Evolutionary conservation across 2,329 filamentous ascomycete species (phyloP).

Genomic region (Amylocarpus encephaloides): DNA sequence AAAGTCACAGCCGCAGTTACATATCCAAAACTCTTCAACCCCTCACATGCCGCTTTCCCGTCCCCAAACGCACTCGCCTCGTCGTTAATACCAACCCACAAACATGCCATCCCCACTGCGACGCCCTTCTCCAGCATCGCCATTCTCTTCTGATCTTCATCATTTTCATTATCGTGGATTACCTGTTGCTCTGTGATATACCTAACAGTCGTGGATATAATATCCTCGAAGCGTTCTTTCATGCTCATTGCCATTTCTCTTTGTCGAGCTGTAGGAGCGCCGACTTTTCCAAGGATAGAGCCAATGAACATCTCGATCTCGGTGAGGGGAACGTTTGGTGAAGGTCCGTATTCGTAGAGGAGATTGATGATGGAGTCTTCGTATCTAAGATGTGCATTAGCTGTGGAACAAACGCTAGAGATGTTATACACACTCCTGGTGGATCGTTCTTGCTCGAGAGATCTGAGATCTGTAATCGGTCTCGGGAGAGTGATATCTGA

Average conservation of each 20-base stretch:
- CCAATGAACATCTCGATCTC: not conserved
- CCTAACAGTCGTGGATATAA: not conserved
- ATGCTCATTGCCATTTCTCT: not conserved
- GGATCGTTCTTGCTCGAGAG: not conserved
- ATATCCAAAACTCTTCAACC: constrained; percentile 2
- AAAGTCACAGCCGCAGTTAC: not conserved
- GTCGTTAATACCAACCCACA: not conserved
- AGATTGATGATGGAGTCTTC: not conserved
- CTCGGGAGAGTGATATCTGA: not conserved
- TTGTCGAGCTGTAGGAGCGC: not conserved
- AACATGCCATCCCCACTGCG: not conserved
- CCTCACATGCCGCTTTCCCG: not conserved
- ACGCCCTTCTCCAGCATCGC: not conserved
- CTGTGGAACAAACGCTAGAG: not conserved
- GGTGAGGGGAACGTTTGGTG: not conserved
- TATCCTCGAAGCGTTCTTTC: not conserved
- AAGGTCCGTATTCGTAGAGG: not conserved
- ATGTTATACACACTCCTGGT: not conserved
- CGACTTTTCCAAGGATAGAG: not conserved
- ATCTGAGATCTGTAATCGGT: not conserved
- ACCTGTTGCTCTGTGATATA: not conserved
- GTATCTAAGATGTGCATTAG: not conserved
- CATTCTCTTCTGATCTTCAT: not conserved
- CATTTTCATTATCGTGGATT: no score
- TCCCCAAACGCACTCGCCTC: no score